These are phyloP conservation scores for Stagonosporopsis cucurbitacearum DNA, from an alignment of 2,329 filamentous ascomycete genomes.

Conservation along the genomic window DNA sequence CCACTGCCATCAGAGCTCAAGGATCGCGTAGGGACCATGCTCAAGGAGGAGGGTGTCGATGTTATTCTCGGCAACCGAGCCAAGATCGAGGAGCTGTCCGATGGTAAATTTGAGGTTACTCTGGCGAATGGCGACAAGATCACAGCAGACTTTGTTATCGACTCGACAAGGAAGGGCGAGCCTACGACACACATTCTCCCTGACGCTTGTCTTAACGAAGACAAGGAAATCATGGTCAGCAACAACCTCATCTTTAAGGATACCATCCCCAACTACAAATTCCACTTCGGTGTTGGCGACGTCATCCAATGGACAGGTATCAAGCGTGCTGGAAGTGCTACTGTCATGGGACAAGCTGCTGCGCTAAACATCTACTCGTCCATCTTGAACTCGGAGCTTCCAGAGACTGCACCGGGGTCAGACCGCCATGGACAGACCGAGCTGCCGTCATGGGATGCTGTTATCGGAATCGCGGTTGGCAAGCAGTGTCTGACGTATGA, in stretches of 20 bases:
- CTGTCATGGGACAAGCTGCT: slow-evolving; percentile 73
- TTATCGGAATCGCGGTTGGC: slow-evolving; percentile 75
- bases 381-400: slow-evolving; percentile 45
- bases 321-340: slow-evolving; percentile 78
- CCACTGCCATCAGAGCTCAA: slow-evolving; percentile 73
- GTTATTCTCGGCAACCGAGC: slow-evolving; percentile 69
- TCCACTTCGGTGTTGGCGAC: slow-evolving; percentile 75
- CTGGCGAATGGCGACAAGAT: slow-evolving; percentile 56
- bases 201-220: slow-evolving; percentile 61
- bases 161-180: slow-evolving; percentile 69
- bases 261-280: slow-evolving; percentile 61
- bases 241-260: slow-evolving; percentile 61
- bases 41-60: slow-evolving; percentile 69
- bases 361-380: slow-evolving; percentile 62
- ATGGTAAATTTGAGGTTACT: slow-evolving; percentile 52
- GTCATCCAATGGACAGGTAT: slow-evolving; percentile 76
- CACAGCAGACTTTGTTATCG: slow-evolving; percentile 69
- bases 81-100: slow-evolving; percentile 43
- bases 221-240: slow-evolving; percentile 69
- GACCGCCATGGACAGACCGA: slow-evolving; percentile 30
- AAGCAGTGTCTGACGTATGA: slow-evolving; percentile 71
- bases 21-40: slow-evolving; percentile 63
- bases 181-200: slow-evolving; percentile 71
- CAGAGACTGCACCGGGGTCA: slow-evolving; percentile 12
- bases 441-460: slow-evolving; percentile 51